Evolutionary conservation across 2,329 filamentous ascomycete species (phyloP).

Genomic region (Talaromyces sp.): DNA sequence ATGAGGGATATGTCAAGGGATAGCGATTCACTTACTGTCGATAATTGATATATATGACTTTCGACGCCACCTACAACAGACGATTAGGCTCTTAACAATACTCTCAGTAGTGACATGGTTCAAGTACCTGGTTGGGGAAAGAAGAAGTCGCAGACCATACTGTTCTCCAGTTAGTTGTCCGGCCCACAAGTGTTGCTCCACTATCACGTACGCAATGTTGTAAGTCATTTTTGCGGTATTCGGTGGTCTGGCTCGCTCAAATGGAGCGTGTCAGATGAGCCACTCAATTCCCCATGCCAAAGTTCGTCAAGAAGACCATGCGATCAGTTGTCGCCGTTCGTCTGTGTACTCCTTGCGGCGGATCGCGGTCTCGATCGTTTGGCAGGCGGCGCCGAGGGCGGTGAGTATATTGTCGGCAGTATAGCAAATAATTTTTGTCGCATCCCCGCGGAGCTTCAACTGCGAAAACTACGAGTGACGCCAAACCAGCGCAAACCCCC

Average conservation of each 20-base stretch:
- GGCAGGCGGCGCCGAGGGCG: slow-evolving; percentile 6
- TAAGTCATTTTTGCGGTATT: slow-evolving; percentile 53
- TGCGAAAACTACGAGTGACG: not conserved
- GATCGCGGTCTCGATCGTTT: not conserved
- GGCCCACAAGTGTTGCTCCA: not conserved
- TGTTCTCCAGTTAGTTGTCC: slow-evolving; percentile 26
- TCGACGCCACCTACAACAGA: slow-evolving; percentile 67
- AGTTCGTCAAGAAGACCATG: not conserved
- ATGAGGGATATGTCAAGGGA: not conserved
- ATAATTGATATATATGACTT: slow-evolving; percentile 97
- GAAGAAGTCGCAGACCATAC: slow-evolving; percentile 99
- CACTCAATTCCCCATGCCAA: not conserved
- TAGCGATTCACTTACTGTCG: slow-evolving; percentile 52
- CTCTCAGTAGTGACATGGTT: slow-evolving; percentile 18
- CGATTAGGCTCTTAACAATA: slow-evolving; percentile 11
- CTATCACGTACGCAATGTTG: slow-evolving; percentile 58
- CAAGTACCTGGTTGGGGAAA: slow-evolving; percentile 74
- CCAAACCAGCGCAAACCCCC: not conserved
- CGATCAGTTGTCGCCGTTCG: not conserved
- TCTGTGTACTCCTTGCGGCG: not conserved
- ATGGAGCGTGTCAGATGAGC: slow-evolving; percentile 4
- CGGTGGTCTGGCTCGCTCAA: slow-evolving; percentile 15
- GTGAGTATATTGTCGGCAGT: slow-evolving; percentile 10
- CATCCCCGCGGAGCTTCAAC: not conserved
- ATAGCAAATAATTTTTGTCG: slow-evolving; percentile 9